Evolutionary conservation across 2,329 filamentous ascomycete species (phyloP).

Genomic region (Apiospora sp.): DNA sequence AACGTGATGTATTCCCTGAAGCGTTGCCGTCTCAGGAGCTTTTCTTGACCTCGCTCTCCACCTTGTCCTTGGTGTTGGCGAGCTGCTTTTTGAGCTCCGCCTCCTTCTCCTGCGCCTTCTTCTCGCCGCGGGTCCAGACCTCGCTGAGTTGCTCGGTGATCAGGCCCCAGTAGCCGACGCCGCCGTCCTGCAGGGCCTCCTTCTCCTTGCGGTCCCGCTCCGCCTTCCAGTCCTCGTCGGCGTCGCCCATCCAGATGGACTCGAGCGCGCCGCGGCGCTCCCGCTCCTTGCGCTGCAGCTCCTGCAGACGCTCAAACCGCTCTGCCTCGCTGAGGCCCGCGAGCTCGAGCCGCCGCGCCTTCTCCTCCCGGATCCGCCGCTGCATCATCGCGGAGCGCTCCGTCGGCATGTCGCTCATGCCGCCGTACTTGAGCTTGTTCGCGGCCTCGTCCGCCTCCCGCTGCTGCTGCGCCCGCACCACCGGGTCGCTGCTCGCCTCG

Average conservation of each 20-base stretch:
- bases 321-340: conserved; percentile 36
- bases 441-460: not conserved
- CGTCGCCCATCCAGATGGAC: conserved; percentile 66
- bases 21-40: too few relatives aligned
- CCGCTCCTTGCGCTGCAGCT: conserved; percentile 34
- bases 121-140: conserved; percentile 49
- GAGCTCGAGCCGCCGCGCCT: conserved; percentile 41
- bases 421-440: not conserved
- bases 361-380: conserved; percentile 56
- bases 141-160: conserved; percentile 66
- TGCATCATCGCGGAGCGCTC: conserved; percentile 61
- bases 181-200: conserved; percentile 60
- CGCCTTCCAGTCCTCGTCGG: conserved; percentile 61
- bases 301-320: conserved; percentile 41
- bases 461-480: not conserved
- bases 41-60: not conserved
- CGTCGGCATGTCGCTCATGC: conserved; percentile 60
- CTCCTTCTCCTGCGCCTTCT: conserved; percentile 33
- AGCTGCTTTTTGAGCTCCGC: not conserved
- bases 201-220: conserved; percentile 60
- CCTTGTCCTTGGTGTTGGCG: not conserved
- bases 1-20: not conserved
- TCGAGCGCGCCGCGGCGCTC: conserved; percentile 45
- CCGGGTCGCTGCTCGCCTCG: not conserved
- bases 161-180: conserved; percentile 63